Base-by-base conservation (phyloP, 169 alveolate species). In the Cryptosporidium sp. region DNA sequence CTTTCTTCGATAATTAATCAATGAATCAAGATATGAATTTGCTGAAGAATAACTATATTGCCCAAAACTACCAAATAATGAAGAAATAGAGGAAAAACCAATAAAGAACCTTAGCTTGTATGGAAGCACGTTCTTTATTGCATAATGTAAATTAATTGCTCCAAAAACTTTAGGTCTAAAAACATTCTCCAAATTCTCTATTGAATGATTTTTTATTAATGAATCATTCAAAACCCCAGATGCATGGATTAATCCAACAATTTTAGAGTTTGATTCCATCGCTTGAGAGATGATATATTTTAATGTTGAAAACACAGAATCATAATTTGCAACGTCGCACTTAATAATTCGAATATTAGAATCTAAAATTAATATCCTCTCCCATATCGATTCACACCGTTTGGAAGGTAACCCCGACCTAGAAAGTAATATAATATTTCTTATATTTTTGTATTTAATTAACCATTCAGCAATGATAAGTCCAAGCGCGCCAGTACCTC, bases 21-120 rank as follows among this genome's bases (percentile, higher is more conserved):
- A 80, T 12, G 93, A 85, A 69, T 93, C 95, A 21, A 93, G 86
- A 70, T 91, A 92, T 35, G 95, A 85, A 75, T 93, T 93, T 35
- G 95, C 94, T 14, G 95, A 93, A 9, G 95, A 75, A 69, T 93
- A 93, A 85, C 91, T 93, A 26, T 92, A 86, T 69, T 93, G 95
- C 10, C 96, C 94, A 69, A 87, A 86, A 37, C 92, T 91, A 16
- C 96, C 96, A 60, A 92, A 73, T 72, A 93, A 84, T 16, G 94
- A 91, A 2, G 94, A 89, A 42, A 91, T 84, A 0, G 95, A 92
- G 45, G 96, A 93, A 84, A 93, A 93, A 45, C 89, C 85, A 21
- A 92, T 91, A 85, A 86, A 93, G 69, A 71, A 48, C 45, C 84
- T 69, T 72, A 93, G 65, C 62, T 86, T 61, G 53, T 87, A 69